Base-by-base conservation (phyloP, 495 filamentous ascomycete genomes). In the Penicillium cataractarum region DNA sequence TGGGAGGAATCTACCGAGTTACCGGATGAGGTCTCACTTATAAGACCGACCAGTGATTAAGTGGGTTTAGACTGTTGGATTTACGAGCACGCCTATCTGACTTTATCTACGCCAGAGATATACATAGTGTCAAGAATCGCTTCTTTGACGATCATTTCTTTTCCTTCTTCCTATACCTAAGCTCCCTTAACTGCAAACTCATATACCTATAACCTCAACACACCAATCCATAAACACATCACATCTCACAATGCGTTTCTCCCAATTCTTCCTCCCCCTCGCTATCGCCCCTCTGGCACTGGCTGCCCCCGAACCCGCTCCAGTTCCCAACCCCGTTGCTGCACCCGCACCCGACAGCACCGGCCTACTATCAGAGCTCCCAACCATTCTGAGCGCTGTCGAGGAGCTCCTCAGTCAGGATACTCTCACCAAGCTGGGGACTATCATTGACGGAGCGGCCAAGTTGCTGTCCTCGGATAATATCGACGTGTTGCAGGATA, bases 381-480 rank as follows among this genome's bases (percentile, higher is more conserved):
- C 71, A 10, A 59, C 49, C 3, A 55, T 75, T 9, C 51, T 78
- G 29, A 56, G 56, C 24, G 71, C 66, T 13, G 67, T 67, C 31
- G 62, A 73, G 57, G 61, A 65, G 1, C 65, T 84, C 4, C 67
- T 84, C 7, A 76, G 64, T 57, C 49, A 64, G 12, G 64, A 80
- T 6, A 78, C 72, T 51, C 65, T 79, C 66, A 60, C 79, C 49
- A 79, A 84, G 64, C 67, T 85, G 31, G 70, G 82, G 44, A 75
- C 66, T 1, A 77, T 76, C 12, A 67, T 78, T 33, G 71, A 63
- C 39, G 71, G 71, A 12, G 76, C 68, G 6, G 76, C 74, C 21
- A 69, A 71, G 57, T 52, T 78, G 37, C 69, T 77, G 17, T 67
- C 71, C 24, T 39, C 62, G 29, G 46, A 67, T 26, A 78, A 75